Conservation (phyloP, 73 alveolate species). For the Symbiodinium pilosum region DNA sequence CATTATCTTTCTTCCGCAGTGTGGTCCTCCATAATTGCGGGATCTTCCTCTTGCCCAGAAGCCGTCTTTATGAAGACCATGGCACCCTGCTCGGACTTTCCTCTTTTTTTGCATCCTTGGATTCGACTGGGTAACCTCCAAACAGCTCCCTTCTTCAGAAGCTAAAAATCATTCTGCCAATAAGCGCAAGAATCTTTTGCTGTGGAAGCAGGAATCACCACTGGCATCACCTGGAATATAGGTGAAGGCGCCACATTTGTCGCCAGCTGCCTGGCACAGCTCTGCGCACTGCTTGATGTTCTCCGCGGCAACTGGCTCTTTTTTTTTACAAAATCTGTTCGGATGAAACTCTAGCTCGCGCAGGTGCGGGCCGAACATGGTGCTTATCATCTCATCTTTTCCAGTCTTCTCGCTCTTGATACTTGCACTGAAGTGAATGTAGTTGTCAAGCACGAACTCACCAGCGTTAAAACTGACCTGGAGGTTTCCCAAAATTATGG, state of each 20-base stretch:
- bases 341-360: background rate
- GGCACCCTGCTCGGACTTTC: background rate
- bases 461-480: background rate
- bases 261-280: background rate
- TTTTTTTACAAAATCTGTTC: background rate
- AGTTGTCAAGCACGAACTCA: background rate
- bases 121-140: too few species aligned
- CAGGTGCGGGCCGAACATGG: background rate
- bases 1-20: too few species aligned
- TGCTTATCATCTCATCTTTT: background rate
- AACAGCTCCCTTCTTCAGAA: background rate
- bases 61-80: background rate
- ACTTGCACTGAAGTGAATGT: background rate
- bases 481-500: too few species aligned
- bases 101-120: background rate
- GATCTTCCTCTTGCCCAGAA: too few species aligned
- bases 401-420: background rate
- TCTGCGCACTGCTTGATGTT: background rate
- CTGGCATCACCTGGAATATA: background rate
- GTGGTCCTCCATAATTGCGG: too few species aligned
- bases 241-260: background rate
- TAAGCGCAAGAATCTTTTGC: background rate
- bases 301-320: background rate
- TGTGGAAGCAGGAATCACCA: background rate
- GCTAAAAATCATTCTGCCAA: background rate